Evolutionary conservation across 116 monocot species (phyloP).

Genomic region (Trichopus zeylanicus): DNA sequence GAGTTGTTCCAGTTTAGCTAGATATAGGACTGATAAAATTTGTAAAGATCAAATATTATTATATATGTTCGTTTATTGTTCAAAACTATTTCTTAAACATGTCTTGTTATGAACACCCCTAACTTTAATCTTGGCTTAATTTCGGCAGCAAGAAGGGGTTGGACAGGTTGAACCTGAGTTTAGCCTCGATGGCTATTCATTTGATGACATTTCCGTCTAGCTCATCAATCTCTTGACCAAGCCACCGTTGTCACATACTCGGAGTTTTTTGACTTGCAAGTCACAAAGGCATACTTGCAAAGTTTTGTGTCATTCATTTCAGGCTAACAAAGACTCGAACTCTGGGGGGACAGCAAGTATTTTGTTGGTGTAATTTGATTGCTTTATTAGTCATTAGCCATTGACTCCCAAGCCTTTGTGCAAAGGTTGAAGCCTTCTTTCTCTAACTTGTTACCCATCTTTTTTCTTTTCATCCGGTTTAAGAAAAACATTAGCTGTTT

Average conservation of each 20-base stretch:
- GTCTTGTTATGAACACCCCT: too few species aligned
- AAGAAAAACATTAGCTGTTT: too few species aligned
- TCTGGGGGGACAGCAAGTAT: too few species aligned
- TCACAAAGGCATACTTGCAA: not conserved
- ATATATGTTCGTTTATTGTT: too few species aligned
- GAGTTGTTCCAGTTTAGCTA: too few species aligned
- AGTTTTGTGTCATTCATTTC: conserved; percentile 3
- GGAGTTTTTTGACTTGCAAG: not conserved
- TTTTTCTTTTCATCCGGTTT: too few species aligned
- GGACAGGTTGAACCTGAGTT: conserved; percentile 7
- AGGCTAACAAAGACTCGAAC: not conserved
- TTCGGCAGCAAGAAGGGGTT: conserved; percentile 3
- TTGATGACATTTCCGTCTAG: conserved; percentile 10
- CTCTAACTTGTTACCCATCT: not conserved
- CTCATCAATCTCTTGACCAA: not conserved
- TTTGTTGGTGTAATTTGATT: not conserved
- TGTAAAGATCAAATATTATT: too few species aligned
- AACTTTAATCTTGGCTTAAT: not conserved
- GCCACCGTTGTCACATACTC: not conserved
- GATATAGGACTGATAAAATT: too few species aligned
- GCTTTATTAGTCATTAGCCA: too few species aligned
- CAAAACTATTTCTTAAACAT: too few species aligned
- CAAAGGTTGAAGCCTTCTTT: too few species aligned
- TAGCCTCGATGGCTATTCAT: not conserved
- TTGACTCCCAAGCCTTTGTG: too few species aligned